phyloP scores from a whole-genome alignment of 306 rosid species.

The Hippophae tibetana region DNA sequence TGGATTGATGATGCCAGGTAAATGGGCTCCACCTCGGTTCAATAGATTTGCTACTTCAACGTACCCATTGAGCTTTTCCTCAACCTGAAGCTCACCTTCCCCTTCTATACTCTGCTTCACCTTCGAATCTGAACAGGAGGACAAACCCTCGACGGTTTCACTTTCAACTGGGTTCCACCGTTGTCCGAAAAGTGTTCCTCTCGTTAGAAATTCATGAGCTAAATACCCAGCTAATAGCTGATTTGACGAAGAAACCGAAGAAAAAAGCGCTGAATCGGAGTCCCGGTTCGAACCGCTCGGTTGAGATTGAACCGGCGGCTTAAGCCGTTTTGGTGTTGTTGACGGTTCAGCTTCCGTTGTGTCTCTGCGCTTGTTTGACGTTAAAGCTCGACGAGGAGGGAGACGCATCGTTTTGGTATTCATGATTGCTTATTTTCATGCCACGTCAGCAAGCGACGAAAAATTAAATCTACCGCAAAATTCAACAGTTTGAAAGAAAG shows the following conservation, averaged over 20 bases:
- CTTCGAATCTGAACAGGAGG: background rate
- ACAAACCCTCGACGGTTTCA: background rate
- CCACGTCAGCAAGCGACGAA: constrained; percentile 56
- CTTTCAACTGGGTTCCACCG: constrained; percentile 36
- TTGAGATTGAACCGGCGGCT: constrained; percentile 26
- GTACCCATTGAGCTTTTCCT: constrained; percentile 39
- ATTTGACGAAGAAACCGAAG: constrained; percentile 15
- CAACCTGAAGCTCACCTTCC: constrained; percentile 15
- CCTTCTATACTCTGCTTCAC: background rate
- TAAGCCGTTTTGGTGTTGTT: constrained; percentile 24
- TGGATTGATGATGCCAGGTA: constrained; percentile 75
- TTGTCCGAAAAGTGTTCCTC: constrained; percentile 65
- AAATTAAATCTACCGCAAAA: background rate
- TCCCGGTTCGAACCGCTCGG: constrained; percentile 3
- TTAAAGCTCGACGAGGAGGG: constrained; percentile 75
- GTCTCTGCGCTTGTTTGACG: constrained; percentile 65
- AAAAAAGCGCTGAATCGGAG: background rate
- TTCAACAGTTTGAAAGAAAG: too few relatives aligned
- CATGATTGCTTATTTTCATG: constrained; percentile 50
- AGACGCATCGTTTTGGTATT: constrained; percentile 96
- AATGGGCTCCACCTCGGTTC: constrained; percentile 47
- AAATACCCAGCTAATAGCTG: constrained; percentile 67
- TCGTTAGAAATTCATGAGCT: constrained; percentile 79
- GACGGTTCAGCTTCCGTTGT: constrained; percentile 37
- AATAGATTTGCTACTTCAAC: constrained; percentile 55